These are phyloP conservation scores for Boletus smithii DNA, from an alignment of 1,284 basidiomycete species.

Conservation along the genomic window DNA sequence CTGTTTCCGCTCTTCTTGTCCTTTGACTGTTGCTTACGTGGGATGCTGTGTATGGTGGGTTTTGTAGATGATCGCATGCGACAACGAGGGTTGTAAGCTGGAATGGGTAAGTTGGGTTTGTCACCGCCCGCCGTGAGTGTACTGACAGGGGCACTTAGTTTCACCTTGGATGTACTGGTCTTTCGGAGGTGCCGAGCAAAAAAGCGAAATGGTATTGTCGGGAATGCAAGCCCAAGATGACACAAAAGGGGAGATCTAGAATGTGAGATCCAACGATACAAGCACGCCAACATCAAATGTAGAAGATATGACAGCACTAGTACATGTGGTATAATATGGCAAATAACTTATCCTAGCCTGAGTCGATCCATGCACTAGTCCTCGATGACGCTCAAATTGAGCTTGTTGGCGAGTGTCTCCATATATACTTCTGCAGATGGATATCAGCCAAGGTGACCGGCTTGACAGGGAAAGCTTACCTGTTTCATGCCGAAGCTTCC, in stretches of 20 bases:
- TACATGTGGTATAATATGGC: slow-evolving; percentile 20
- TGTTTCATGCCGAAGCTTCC: slow-evolving; percentile 73
- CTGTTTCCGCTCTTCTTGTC: not conserved
- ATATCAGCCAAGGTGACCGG: slow-evolving; percentile 6
- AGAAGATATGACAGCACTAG: slow-evolving; percentile 2
- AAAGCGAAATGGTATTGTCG: slow-evolving; percentile 70
- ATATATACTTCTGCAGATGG: slow-evolving; percentile 64
- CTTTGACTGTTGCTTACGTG: slow-evolving; percentile 4
- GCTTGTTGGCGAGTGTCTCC: slow-evolving; percentile 71
- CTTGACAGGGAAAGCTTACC: slow-evolving; percentile 41
- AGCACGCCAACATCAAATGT: not conserved
- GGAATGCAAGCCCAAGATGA: slow-evolving; percentile 45
- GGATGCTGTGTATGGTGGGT: not conserved
- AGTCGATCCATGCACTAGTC: slow-evolving; percentile 31
- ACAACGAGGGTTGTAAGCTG: slow-evolving; percentile 58
- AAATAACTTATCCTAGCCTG: slow-evolving; percentile 18
- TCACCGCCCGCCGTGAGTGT: slow-evolving; percentile 4
- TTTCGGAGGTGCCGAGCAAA: slow-evolving; percentile 57
- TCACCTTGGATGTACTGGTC: slow-evolving; percentile 68
- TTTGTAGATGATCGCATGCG: slow-evolving; percentile 80
- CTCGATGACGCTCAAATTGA: slow-evolving; percentile 53
- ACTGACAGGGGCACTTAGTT: slow-evolving; percentile 46
- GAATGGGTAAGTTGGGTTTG: slow-evolving; percentile 65
- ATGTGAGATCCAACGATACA: slow-evolving; percentile 12
- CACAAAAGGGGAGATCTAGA: slow-evolving; percentile 29